Percentiles rank a stretch among this genome's conserved stretches.
Evolutionary conservation across 2,329 filamentous ascomycete genomes (phyloP).

Genomic region (Tolypocladium nubicola): DNA sequence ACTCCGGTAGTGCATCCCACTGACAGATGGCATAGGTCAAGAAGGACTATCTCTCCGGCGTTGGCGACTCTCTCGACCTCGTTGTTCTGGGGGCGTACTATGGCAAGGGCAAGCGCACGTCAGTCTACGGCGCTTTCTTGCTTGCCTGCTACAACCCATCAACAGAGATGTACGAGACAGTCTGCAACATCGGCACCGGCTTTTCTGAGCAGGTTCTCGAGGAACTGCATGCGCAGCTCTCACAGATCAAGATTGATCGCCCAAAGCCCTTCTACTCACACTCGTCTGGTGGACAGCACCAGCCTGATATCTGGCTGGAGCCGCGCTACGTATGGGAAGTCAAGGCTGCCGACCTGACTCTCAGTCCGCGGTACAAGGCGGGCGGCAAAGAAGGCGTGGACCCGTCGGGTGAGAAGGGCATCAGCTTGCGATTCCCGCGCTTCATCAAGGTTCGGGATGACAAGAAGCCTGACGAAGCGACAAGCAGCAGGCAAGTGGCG

Average conservation of each 20-base stretch:
- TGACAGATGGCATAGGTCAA: slow-evolving; percentile 55
- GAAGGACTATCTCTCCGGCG: slow-evolving; percentile 90
- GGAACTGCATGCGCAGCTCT: slow-evolving; percentile 68
- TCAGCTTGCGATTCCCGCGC: slow-evolving; percentile 81
- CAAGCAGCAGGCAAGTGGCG: slow-evolving; percentile 71
- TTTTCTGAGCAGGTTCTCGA: slow-evolving; percentile 94
- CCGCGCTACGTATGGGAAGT: slow-evolving; percentile 94
- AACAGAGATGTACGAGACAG: slow-evolving; percentile 78
- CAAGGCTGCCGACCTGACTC: slow-evolving; percentile 87
- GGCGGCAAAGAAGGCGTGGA: slow-evolving; percentile 73
- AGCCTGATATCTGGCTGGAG: slow-evolving; percentile 98
- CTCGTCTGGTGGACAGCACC: slow-evolving; percentile 73
- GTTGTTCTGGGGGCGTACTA: slow-evolving; percentile 92
- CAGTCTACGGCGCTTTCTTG: slow-evolving; percentile 90
- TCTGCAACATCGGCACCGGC: slow-evolving; percentile 97
- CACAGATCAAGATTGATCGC: slow-evolving; percentile 69
- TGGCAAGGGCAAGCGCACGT: slow-evolving; percentile 91
- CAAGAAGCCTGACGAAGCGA: slow-evolving; percentile 90
- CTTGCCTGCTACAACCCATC: slow-evolving; percentile 83
- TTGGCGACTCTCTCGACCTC: slow-evolving; percentile 91
- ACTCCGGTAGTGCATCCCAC: background rate
- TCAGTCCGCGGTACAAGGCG: slow-evolving; percentile 90
- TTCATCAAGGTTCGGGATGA: slow-evolving; percentile 90
- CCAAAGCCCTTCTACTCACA: slow-evolving; percentile 94
- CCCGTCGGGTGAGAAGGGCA: slow-evolving; percentile 59